Evolutionary conservation across 176 grass and related monocot genomes (phyloP).

Genomic region (Ananas comosus): DNA sequence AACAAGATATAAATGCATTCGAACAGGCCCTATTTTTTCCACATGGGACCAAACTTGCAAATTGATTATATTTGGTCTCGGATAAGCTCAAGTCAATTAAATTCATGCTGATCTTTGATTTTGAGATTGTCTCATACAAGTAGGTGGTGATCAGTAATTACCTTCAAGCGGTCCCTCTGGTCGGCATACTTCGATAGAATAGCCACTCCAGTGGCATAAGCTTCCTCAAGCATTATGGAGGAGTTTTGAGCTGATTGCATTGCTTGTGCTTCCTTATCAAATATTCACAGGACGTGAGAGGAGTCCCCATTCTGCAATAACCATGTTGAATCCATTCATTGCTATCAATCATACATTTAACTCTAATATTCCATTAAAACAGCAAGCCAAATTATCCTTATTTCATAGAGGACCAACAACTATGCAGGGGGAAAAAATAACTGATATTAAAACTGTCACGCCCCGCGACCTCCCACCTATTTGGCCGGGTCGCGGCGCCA

Average conservation of each 20-base stretch:
- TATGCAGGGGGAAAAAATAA: too few relatives aligned
- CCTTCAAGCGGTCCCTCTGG: slow-evolving; percentile 91
- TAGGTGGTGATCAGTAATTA: slow-evolving; percentile 19
- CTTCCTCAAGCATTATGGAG: slow-evolving; percentile 72
- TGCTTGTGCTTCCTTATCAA: slow-evolving; percentile 82
- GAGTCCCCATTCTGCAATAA: slow-evolving; percentile 77
- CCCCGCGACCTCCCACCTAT: too few relatives aligned
- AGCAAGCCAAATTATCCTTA: too few relatives aligned
- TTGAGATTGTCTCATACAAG: neutral
- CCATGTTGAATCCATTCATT: slow-evolving; percentile 8
- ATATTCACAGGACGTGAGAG: slow-evolving; percentile 77
- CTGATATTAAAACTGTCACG: too few relatives aligned
- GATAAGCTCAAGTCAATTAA: neutral
- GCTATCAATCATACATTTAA: slow-evolving; percentile 2
- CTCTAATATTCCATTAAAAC: neutral
- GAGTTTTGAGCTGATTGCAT: slow-evolving; percentile 82
- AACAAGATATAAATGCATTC: too few relatives aligned
- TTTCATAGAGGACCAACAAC: too few relatives aligned
- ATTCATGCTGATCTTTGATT: neutral
- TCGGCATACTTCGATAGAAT: slow-evolving; percentile 85
- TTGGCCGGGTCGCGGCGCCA: too few relatives aligned
- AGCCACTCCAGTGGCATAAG: slow-evolving; percentile 65
- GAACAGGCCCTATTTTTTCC: too few relatives aligned
- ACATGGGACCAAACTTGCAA: neutral
- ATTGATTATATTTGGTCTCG: neutral